A percentile compares a stretch with the other conserved stretches of the same genome.
Evolutionary conservation across 164 flowering plant species (phyloP).

Genomic region (Tetrastigma voinierianum): DNA sequence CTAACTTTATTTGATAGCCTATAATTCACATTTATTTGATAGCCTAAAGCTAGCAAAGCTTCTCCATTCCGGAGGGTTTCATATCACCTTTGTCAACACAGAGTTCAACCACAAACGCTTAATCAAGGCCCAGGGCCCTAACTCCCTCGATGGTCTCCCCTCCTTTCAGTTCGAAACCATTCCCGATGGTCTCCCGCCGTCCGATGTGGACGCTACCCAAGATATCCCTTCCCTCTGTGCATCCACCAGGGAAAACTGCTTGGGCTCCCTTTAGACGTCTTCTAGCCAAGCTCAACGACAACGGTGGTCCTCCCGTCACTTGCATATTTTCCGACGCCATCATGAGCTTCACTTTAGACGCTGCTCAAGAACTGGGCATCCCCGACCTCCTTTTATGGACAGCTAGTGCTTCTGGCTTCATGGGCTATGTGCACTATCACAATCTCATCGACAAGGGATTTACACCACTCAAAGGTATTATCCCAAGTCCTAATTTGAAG

Average conservation of each 20-base stretch:
- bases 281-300: slow-evolving; percentile 22
- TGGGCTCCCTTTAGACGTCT: slow-evolving; percentile 31
- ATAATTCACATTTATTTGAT: too few relatives aligned
- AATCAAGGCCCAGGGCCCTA: not conserved
- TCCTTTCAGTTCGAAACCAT: slow-evolving; percentile 36
- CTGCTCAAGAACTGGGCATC: slow-evolving; percentile 30
- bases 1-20: too few relatives aligned
- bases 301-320: slow-evolving; percentile 19
- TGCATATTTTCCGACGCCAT: slow-evolving; percentile 35
- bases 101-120: slow-evolving; percentile 26
- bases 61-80: not conserved
- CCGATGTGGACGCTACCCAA: slow-evolving; percentile 38
- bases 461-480: slow-evolving; percentile 37
- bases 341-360: slow-evolving; percentile 32
- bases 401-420: slow-evolving; percentile 25
- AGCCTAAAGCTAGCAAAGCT: slow-evolving; percentile 2
- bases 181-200: slow-evolving; percentile 44
- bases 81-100: slow-evolving; percentile 7
- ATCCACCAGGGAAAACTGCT: slow-evolving; percentile 19
- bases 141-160: slow-evolving; percentile 10
- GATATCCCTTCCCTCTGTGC: slow-evolving; percentile 29
- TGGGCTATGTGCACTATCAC: slow-evolving; percentile 19
- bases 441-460: slow-evolving; percentile 21
- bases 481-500: not conserved
- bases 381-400: slow-evolving; percentile 33